Conservation (phyloP, 208 protist genomes). For the Trypanosoma platydactyli region DNA sequence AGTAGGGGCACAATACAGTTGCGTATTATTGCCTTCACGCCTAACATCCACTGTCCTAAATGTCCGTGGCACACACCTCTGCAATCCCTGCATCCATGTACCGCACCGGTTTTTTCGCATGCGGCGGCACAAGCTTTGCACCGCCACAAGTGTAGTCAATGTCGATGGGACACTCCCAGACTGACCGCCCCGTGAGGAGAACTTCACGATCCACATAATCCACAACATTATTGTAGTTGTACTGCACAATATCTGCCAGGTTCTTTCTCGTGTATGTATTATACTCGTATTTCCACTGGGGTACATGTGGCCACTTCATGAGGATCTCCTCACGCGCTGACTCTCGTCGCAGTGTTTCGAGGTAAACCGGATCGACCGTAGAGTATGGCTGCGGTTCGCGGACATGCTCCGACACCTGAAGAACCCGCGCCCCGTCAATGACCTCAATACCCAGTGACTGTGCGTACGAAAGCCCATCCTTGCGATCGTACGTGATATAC, state of each 20-base stretch:
- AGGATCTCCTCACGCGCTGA: conserved; percentile 76
- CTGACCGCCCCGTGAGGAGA: conserved; percentile 82
- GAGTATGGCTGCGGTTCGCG: conserved; percentile 52
- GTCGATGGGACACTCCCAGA: conserved; percentile 89
- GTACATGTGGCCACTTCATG: conserved; percentile 88
- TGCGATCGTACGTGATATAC: conserved; percentile 71
- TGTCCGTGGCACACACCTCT: conserved; percentile 70
- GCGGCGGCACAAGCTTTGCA: conserved; percentile 70
- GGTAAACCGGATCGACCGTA: conserved; percentile 65
- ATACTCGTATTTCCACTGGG: conserved; percentile 88
- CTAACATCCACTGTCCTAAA: conserved; percentile 36
- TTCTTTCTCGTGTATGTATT: conserved; percentile 69
- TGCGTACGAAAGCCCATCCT: conserved; percentile 69
- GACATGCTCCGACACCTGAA: conserved; percentile 41
- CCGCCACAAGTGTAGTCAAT: conserved; percentile 88
- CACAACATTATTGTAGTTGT: conserved; percentile 92
- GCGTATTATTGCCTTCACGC: neutral
- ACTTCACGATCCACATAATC: conserved; percentile 93
- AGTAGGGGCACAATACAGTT: no score
- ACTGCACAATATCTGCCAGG: conserved; percentile 76
- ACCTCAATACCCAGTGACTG: conserved; percentile 52
- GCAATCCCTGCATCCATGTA: conserved; percentile 68
- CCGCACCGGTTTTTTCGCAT: conserved; percentile 73
- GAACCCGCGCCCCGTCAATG: conserved; percentile 72
- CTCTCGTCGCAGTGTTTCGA: conserved; percentile 70